Conservation (phyloP, 2,329 filamentous ascomycete genomes). For the Lachnellula subtilissima region DNA sequence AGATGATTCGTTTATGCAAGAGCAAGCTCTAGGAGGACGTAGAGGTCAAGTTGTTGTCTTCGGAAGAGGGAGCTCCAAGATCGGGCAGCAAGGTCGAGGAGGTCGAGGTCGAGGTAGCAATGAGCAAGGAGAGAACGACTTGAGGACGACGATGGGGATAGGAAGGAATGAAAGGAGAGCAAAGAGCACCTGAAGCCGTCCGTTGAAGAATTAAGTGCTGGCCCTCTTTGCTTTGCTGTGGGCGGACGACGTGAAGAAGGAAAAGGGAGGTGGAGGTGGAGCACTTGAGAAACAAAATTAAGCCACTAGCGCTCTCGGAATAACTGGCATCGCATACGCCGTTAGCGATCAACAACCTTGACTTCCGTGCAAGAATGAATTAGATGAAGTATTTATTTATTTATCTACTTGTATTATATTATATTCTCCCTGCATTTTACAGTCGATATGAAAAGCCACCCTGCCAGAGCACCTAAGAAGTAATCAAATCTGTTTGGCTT, state of each 20-base stretch:
- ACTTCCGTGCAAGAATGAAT: too few relatives aligned
- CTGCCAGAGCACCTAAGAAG: too few relatives aligned
- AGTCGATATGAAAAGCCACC: too few relatives aligned
- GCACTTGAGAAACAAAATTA: constrained; percentile 1
- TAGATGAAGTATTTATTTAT: too few relatives aligned
- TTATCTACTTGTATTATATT: too few relatives aligned
- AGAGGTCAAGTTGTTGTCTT: constrained; percentile 49
- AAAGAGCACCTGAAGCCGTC: constrained; percentile 5
- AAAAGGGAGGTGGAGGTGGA: constrained; percentile 12
- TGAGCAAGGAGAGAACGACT: constrained; percentile 45
- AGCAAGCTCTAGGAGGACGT: constrained; percentile 50
- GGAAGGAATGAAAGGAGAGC: constrained; percentile 26
- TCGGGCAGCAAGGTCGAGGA: constrained; percentile 58
- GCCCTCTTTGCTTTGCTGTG: constrained; percentile 3
- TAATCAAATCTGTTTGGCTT: too few relatives aligned
- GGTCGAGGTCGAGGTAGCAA: constrained; percentile 53
- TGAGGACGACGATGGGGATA: constrained; percentile 6
- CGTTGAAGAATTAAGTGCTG: constrained; percentile 6
- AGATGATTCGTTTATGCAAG: constrained; percentile 71
- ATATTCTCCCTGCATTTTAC: too few relatives aligned
- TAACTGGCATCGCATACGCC: neutral
- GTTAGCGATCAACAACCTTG: too few relatives aligned
- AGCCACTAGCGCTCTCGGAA: neutral
- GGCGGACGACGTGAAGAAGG: constrained; percentile 14
- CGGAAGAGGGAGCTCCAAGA: constrained; percentile 64